These are phyloP conservation scores for Amanita pseudoporphyria DNA, from an alignment of 768 basidiomycete species.

Conservation along the genomic window DNA sequence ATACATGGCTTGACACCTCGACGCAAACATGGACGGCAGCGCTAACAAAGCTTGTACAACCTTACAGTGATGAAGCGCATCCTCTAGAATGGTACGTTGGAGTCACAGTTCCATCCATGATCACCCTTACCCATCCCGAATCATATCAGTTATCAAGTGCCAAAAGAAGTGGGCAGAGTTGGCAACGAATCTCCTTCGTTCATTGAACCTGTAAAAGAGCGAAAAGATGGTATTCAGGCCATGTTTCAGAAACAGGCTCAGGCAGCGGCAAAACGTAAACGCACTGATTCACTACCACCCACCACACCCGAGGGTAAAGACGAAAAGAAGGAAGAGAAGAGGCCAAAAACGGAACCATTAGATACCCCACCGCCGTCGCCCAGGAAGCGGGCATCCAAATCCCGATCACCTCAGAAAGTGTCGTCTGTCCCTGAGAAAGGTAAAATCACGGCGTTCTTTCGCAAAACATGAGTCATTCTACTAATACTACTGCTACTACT, in stretches of 20 bases:
- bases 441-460: constrained; percentile 6
- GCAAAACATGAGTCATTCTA: constrained; percentile 5
- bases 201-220: constrained; percentile 66
- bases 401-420: background rate
- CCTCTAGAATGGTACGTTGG: constrained; percentile 63
- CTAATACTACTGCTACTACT: too few relatives aligned
- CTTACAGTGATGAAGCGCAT: constrained; percentile 38
- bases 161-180: constrained; percentile 86
- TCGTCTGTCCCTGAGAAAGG: background rate
- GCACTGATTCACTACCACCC: background rate
- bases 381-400: background rate
- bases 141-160: constrained; percentile 75
- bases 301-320: background rate
- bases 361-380: constrained; percentile 1
- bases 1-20: constrained; percentile 74
- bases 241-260: constrained; percentile 61
- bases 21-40: constrained; percentile 53
- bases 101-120: background rate
- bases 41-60: constrained; percentile 49
- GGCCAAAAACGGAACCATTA: background rate
- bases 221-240: constrained; percentile 81
- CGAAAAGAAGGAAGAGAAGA: background rate
- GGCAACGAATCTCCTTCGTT: constrained; percentile 76
- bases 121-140: background rate
- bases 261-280: constrained; percentile 1